Evolutionary conservation across 176 grass and related monocot genomes (phyloP).

Genomic region (Elaeis guineensis): DNA sequence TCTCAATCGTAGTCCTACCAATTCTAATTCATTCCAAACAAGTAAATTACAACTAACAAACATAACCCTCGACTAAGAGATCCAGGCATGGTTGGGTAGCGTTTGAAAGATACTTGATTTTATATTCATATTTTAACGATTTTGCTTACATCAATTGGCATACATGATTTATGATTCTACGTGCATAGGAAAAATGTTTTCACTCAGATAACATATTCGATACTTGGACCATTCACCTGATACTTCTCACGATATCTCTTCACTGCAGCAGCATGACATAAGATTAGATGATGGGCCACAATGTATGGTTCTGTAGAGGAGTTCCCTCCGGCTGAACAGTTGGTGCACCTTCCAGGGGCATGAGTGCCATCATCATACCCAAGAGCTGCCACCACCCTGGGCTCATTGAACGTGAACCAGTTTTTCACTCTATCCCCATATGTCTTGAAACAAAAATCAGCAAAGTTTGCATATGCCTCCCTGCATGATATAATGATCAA

Average conservation of each 20-base stretch:
- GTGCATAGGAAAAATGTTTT: too few species aligned
- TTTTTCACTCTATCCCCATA: slow-evolving; percentile 51
- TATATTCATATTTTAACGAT: too few species aligned
- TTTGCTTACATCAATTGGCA: too few species aligned
- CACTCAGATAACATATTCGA: too few species aligned
- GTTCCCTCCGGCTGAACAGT: slow-evolving; percentile 33
- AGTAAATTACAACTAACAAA: too few species aligned
- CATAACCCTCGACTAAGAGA: too few species aligned
- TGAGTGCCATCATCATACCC: slow-evolving; percentile 49
- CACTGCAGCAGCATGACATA: slow-evolving; percentile 46
- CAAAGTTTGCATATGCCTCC: slow-evolving; percentile 28
- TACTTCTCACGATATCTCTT: slow-evolving; percentile 49
- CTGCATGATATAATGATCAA: slow-evolving; percentile 13
- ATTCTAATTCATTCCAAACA: too few species aligned
- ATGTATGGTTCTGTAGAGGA: slow-evolving; percentile 48
- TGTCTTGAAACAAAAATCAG: slow-evolving; percentile 38
- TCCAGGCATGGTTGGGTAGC: too few species aligned
- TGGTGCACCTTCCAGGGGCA: slow-evolving; percentile 37
- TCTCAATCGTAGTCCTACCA: too few species aligned
- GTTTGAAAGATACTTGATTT: too few species aligned
- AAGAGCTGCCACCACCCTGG: slow-evolving; percentile 36
- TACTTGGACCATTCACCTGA: slow-evolving; percentile 18
- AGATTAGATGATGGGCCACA: slow-evolving; percentile 43
- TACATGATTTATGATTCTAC: too few species aligned
- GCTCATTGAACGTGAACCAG: slow-evolving; percentile 51